Percentiles rank a stretch among this genome's conserved stretches.
These are phyloP conservation scores for Panellus pusillus DNA, from an alignment of 768 basidiomycete species.

Conservation along the genomic window DNA sequence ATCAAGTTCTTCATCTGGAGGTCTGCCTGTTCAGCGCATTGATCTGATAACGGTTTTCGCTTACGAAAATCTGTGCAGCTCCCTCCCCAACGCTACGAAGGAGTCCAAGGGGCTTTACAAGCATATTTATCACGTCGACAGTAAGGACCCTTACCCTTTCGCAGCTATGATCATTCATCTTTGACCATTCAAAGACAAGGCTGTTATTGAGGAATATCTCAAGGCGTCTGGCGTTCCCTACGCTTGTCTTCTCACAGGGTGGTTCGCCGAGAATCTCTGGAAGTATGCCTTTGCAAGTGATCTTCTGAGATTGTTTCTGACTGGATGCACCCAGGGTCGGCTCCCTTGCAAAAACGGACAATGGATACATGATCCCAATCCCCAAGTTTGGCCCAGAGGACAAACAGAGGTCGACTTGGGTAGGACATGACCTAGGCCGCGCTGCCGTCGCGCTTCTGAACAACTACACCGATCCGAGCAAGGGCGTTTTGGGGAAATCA, in stretches of 20 bases:
- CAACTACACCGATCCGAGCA: constrained; percentile 8
- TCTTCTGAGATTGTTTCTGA: too few species aligned
- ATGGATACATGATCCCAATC: constrained; percentile 11
- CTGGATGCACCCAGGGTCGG: neutral
- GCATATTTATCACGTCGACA: constrained; percentile 27
- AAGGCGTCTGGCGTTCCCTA: constrained; percentile 11
- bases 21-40: constrained; percentile 6
- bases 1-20: constrained; percentile 33
- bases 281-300: constrained; percentile 5
- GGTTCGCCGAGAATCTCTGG: constrained; percentile 19
- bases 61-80: neutral
- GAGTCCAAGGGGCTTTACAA: constrained; percentile 16
- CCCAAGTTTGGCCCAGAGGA: constrained; percentile 5
- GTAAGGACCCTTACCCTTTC: constrained; percentile 13
- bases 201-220: constrained; percentile 14
- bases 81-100: constrained; percentile 10
- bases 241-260: constrained; percentile 12
- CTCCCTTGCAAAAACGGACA: constrained; percentile 6
- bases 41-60: too few species aligned
- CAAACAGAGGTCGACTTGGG: constrained; percentile 15
- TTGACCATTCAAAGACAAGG: constrained; percentile 16
- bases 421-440: constrained; percentile 13
- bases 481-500: constrained; percentile 9
- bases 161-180: neutral
- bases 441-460: constrained; percentile 18